phyloP scores from a whole-genome alignment of 2,329 filamentous ascomycete genomes.

The Alternaria ethzedia region DNA sequence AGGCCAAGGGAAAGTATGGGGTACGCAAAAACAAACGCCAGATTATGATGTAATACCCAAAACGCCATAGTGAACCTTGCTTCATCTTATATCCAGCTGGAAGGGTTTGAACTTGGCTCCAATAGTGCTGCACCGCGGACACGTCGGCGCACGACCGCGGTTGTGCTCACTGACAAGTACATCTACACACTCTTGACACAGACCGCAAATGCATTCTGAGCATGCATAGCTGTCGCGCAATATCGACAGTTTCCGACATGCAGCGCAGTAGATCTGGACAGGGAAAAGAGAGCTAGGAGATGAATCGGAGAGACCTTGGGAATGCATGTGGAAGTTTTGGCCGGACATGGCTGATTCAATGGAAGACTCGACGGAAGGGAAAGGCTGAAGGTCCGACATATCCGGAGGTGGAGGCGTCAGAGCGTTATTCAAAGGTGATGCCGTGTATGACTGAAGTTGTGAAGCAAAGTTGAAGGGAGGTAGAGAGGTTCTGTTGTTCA shows the following conservation, averaged over 20 bases:
- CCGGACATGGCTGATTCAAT: conserved; percentile 74
- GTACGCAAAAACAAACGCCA: conserved; percentile 16
- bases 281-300: conserved; percentile 60
- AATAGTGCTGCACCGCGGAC: conserved; percentile 79
- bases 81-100: conserved; percentile 78
- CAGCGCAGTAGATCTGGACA: conserved; percentile 91
- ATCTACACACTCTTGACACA: conserved; percentile 88
- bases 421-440: conserved; percentile 88
- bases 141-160: conserved; percentile 71
- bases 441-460: conserved; percentile 74
- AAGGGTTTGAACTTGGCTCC: conserved; percentile 84
- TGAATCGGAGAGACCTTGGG: conserved; percentile 61
- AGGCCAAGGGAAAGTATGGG: conserved; percentile 3
- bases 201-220: conserved; percentile 92
- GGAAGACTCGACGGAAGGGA: conserved; percentile 86
- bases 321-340: conserved; percentile 66
- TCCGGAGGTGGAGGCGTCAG: conserved; percentile 76
- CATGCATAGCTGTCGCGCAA: conserved; percentile 89
- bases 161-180: conserved; percentile 76
- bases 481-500: conserved; percentile 64
- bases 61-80: conserved; percentile 1
- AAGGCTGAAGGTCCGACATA: conserved; percentile 66
- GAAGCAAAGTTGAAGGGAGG: conserved; percentile 59
- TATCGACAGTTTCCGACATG: conserved; percentile 77
- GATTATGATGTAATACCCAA: conserved; percentile 12